These are phyloP conservation scores for Casuarina cunninghamiana DNA, from an alignment of 306 rosid genomes.

Conservation along the genomic window DNA sequence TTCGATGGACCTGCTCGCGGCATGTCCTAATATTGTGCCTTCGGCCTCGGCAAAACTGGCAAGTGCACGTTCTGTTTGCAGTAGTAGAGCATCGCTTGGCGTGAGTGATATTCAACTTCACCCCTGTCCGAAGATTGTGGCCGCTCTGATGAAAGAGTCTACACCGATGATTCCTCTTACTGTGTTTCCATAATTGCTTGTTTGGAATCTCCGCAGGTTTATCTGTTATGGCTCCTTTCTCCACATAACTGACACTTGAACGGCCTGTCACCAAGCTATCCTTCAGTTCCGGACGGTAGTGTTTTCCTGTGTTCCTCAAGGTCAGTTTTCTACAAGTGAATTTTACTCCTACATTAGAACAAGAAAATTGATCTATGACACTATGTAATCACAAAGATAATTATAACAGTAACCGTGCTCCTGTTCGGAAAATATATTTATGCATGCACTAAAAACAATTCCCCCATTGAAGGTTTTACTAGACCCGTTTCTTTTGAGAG, in stretches of 20 bases:
- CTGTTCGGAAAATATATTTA: too few relatives aligned
- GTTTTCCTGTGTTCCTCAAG: conserved; percentile 83
- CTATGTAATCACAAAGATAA: background rate
- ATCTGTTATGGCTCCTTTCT: conserved; percentile 77
- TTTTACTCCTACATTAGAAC: conserved; percentile 58
- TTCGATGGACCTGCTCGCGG: conserved; percentile 8
- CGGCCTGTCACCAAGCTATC: conserved; percentile 38
- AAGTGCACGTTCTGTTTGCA: conserved; percentile 42
- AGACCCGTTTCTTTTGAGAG: background rate
- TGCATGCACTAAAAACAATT: too few relatives aligned
- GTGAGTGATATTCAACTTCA: conserved; percentile 10
- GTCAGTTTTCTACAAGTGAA: conserved; percentile 78
- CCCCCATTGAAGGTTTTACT: too few relatives aligned
- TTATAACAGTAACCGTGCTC: too few relatives aligned
- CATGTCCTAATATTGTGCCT: conserved; percentile 88
- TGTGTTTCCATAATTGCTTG: conserved; percentile 25
- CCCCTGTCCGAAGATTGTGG: conserved; percentile 56
- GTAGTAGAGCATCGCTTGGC: conserved; percentile 11
- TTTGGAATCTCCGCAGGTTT: conserved; percentile 60
- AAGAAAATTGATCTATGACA: conserved; percentile 10
- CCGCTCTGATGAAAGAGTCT: conserved; percentile 58
- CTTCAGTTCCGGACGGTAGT: conserved; percentile 85
- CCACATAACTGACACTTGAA: conserved; percentile 66
- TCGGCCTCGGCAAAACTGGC: conserved; percentile 53
- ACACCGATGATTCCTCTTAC: conserved; percentile 46